These are phyloP conservation scores for Bromus sterilis DNA, from an alignment of 176 grass and related monocot species.

Conservation along the genomic window DNA sequence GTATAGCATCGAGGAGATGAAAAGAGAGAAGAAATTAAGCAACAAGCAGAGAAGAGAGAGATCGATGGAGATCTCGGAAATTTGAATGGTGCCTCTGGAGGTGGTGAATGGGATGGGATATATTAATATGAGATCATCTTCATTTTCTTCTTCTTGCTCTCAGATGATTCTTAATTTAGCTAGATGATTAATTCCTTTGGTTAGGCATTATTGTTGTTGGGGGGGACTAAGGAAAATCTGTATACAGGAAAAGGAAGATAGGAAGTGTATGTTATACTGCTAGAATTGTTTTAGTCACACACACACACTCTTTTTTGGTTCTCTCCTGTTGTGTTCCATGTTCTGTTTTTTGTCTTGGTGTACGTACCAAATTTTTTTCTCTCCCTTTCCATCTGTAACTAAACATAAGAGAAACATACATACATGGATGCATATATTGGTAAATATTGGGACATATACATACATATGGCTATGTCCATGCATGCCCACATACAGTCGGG, in stretches of 20 bases:
- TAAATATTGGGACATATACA: constrained; percentile 11
- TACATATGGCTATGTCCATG: not conserved
- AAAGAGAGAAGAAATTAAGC: not conserved
- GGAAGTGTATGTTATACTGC: constrained; percentile 68
- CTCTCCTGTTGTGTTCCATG: not conserved
- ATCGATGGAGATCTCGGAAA: constrained; percentile 38
- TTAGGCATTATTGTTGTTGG: constrained; percentile 70
- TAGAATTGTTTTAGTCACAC: constrained; percentile 54
- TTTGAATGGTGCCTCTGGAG: constrained; percentile 16
- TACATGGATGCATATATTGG: constrained; percentile 54
- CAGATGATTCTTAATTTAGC: constrained; percentile 65
- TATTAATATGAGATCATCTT: constrained; percentile 38
- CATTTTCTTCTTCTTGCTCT: constrained; percentile 32
- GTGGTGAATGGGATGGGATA: constrained; percentile 40
- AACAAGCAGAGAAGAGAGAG: not conserved
- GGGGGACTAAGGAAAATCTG: constrained; percentile 52
- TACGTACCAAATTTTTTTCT: constrained; percentile 29
- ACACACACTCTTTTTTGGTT: constrained; percentile 34
- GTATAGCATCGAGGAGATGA: constrained; percentile 7
- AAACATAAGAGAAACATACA: constrained; percentile 61
- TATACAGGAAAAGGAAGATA: constrained; percentile 70
- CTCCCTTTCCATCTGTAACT: constrained; percentile 44
- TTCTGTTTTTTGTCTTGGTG: constrained; percentile 30
- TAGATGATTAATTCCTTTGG: constrained; percentile 75
- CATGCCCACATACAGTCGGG: constrained; percentile 5